Conservation (phyloP, 2,329 filamentous ascomycete species). For the Fusarium torulosum region DNA sequence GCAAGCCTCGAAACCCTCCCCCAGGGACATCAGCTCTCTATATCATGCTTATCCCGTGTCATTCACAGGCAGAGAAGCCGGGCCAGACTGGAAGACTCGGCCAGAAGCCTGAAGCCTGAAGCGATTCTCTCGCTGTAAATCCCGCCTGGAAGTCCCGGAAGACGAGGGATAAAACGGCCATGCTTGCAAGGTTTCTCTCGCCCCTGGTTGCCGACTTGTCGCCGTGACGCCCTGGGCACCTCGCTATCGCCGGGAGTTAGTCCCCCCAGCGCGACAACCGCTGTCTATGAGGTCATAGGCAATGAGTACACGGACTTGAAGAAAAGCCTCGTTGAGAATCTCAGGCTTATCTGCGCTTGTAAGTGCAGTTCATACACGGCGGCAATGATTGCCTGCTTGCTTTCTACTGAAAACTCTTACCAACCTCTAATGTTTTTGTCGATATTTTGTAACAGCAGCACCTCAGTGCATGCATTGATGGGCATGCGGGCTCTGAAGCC, state of each 20-base stretch:
- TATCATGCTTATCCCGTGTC: constrained; percentile 4
- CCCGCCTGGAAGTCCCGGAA: constrained; percentile 32
- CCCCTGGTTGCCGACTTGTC: constrained; percentile 43
- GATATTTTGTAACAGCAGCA: background rate
- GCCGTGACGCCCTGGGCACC: constrained; percentile 37
- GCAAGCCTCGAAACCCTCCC: constrained; percentile 17
- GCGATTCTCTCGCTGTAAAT: no score
- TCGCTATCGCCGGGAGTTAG: constrained; percentile 27
- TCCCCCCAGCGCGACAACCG: constrained; percentile 39
- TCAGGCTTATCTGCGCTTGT: constrained; percentile 15
- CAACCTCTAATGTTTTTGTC: background rate
- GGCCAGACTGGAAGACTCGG: background rate
- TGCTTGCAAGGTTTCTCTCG: constrained; percentile 35
- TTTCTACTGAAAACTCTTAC: background rate
- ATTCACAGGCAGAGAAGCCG: constrained; percentile 9
- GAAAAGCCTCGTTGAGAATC: constrained; percentile 10
- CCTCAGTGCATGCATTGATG: constrained; percentile 1
- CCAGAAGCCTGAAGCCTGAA: constrained; percentile 2
- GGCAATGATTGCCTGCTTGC: constrained; percentile 3
- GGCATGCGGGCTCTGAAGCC: constrained; percentile 2
- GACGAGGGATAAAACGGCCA: constrained; percentile 35
- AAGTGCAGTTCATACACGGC: constrained; percentile 1
- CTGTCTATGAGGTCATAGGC: constrained; percentile 45
- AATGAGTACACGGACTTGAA: constrained; percentile 5
- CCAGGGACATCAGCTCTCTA: constrained; percentile 8